Conservation (phyloP, 306 rosid genomes). For the Cicer pinnatifidum region DNA sequence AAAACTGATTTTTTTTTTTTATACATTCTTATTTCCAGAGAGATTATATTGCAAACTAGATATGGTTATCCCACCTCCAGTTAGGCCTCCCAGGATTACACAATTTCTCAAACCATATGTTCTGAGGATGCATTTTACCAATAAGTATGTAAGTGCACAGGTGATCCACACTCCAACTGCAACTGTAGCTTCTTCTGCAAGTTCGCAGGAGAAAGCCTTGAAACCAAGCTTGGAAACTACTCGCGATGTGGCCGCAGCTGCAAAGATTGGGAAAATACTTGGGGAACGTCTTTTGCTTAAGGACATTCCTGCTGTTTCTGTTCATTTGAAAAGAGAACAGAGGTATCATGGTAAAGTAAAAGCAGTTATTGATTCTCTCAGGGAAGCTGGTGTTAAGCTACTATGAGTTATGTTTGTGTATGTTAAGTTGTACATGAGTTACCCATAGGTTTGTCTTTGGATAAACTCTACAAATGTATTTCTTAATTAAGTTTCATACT, state of each 20-base stretch:
- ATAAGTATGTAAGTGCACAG: slow-evolving; percentile 77
- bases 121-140: slow-evolving; percentile 88
- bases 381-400: slow-evolving; percentile 69
- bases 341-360: slow-evolving; percentile 87
- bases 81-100: slow-evolving; percentile 61
- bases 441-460: no score
- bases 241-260: slow-evolving; percentile 90
- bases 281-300: slow-evolving; percentile 74
- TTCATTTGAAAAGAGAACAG: slow-evolving; percentile 88
- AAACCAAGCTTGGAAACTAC: slow-evolving; percentile 65
- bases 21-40: slow-evolving; percentile 31
- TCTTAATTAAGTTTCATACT: no score
- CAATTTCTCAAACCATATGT: slow-evolving; percentile 82
- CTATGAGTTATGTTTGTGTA: slow-evolving; percentile 49
- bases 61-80: slow-evolving; percentile 86
- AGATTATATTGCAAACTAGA: slow-evolving; percentile 44
- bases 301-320: slow-evolving; percentile 72
- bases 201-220: slow-evolving; percentile 79
- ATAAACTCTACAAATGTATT: no score
- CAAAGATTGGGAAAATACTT: slow-evolving; percentile 78
- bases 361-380: slow-evolving; percentile 78
- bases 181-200: slow-evolving; percentile 77
- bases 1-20: slow-evolving; percentile 41
- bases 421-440: slow-evolving; percentile 18
- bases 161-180: slow-evolving; percentile 86